Evolutionary conservation across 768 basidiomycete genomes (phyloP), one percentile per base, ranked within the genome.

Genomic region (Boletus pseudo-olivaceus): DNA sequence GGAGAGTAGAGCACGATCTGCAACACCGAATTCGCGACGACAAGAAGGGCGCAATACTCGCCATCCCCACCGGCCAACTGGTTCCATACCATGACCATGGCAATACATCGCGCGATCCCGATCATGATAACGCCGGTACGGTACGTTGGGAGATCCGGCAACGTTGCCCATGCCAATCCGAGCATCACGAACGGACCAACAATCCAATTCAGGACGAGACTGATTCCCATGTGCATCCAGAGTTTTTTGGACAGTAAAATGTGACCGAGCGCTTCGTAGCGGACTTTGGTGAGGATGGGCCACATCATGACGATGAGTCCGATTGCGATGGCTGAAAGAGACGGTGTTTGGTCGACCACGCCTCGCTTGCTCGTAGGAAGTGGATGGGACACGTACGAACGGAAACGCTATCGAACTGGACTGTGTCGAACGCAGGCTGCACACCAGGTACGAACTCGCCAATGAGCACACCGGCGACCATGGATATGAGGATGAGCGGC

Each of bases 241-340:
- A 92, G 69, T 1, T 64, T 60, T 20, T 66, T 68, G 1, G 82
- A 78, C 2, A 71, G 65, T 58, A 91, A 79, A 29, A 90, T 67
- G 10, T 64, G 54, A 0, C 84, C 84, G 1, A 93, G 76, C 1
- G 72, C 66, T 66, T 93, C 91, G 66, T 89, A 93, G 63, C 86
- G 85, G 10, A 91, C 85, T 71, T 84, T 85, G 42, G 84, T 82
- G 49, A 87, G 78, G 35, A 85, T 79, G 2, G 90, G 91, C 87
- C 88, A 91, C 87, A 93, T 93, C 83, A 93, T 93, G 48, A 92
- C 73, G 17, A 93, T 80, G 35, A 93, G 80, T 1, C 90, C 92
- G 39, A 92, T 75, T 15, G 85, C 85, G 43, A 93, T 89, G 1
- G 90, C 90, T 93, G 56, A 20, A 33, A 26, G 35, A 45, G 38